A percentile compares a stretch with the other conserved stretches of the same genome.
phyloP scores from a whole-genome alignment of 2,329 filamentous ascomycete genomes.

The Botrytis pseudocinerea region DNA sequence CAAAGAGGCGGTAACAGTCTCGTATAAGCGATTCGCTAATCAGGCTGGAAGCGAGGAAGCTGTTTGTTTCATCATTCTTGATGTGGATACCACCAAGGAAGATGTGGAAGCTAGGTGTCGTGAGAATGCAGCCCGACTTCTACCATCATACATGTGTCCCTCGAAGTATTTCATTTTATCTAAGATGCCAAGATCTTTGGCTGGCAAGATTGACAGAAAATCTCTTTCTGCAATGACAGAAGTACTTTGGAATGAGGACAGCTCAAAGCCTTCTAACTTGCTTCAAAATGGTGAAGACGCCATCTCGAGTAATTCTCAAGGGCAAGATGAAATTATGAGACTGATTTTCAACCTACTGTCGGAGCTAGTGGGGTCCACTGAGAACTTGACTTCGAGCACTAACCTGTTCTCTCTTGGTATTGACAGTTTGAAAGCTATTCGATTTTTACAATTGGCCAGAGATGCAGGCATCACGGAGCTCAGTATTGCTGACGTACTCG shows the following conservation, averaged over 20 bases:
- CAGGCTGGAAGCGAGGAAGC: conserved; percentile 17
- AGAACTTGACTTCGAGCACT: neutral
- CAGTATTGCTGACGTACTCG: conserved; percentile 16
- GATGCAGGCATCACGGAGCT: conserved; percentile 4
- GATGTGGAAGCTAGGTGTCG: neutral
- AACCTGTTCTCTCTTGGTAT: conserved; percentile 10
- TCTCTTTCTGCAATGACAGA: neutral
- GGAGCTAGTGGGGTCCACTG: neutral
- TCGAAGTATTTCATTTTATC: conserved; percentile 9
- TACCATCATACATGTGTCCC: conserved; percentile 11
- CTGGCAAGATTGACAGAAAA: conserved; percentile 20
- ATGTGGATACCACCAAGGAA: neutral
- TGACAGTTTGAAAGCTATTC: conserved; percentile 13
- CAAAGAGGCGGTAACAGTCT: conserved; percentile 17
- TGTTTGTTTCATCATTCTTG: conserved; percentile 10
- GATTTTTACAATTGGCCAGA: conserved; percentile 14
- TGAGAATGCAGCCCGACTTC: neutral
- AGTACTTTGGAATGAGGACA: neutral
- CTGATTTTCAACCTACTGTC: neutral
- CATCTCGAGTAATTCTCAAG: neutral
- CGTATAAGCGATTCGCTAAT: conserved; percentile 11
- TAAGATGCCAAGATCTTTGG: conserved; percentile 14
- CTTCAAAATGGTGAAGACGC: neutral
- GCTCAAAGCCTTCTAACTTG: neutral
- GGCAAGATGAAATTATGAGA: neutral